Evolutionary conservation across 208 protist species (phyloP).

Genomic region (Leptomonas pyrrhocoris): DNA sequence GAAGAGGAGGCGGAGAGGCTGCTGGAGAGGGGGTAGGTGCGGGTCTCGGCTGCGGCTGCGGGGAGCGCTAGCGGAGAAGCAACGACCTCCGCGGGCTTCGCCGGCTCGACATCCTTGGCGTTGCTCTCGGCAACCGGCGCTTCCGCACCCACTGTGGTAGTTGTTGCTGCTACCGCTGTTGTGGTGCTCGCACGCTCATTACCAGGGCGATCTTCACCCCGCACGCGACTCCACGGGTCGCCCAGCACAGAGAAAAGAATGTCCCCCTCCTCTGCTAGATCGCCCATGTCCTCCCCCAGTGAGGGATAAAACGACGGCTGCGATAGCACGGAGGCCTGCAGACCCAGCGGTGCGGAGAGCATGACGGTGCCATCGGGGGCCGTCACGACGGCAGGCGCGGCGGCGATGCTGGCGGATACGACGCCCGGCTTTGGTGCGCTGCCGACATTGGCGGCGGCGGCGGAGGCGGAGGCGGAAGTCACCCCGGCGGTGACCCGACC

Average conservation of each 20-base stretch:
- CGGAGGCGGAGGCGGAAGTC: neutral
- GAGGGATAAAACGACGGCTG: constrained; percentile 46
- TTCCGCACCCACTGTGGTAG: too few relatives aligned
- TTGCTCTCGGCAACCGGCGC: neutral
- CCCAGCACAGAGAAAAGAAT: constrained; percentile 67
- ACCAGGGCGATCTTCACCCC: neutral
- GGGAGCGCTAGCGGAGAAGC: too few relatives aligned
- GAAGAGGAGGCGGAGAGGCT: constrained; percentile 14
- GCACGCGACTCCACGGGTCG: constrained; percentile 28
- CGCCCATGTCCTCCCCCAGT: constrained; percentile 35
- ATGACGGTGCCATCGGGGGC: constrained; percentile 40
- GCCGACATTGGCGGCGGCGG: neutral
- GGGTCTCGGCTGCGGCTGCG: neutral
- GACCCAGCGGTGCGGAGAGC: constrained; percentile 49
- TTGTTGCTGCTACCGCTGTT: neutral
- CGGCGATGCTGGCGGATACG: neutral
- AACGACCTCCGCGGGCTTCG: too few relatives aligned
- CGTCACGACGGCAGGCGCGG: constrained; percentile 3
- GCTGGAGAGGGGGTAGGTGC: neutral
- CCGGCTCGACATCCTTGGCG: too few relatives aligned
- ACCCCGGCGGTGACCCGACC: constrained; percentile 2
- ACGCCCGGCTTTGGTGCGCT: constrained; percentile 3
- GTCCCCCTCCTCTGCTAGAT: constrained; percentile 65
- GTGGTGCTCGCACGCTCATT: neutral
- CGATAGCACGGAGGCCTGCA: constrained; percentile 62